Evolutionary conservation across 2,329 filamentous ascomycete species (phyloP).

Genomic region (Cercospora sojina): DNA sequence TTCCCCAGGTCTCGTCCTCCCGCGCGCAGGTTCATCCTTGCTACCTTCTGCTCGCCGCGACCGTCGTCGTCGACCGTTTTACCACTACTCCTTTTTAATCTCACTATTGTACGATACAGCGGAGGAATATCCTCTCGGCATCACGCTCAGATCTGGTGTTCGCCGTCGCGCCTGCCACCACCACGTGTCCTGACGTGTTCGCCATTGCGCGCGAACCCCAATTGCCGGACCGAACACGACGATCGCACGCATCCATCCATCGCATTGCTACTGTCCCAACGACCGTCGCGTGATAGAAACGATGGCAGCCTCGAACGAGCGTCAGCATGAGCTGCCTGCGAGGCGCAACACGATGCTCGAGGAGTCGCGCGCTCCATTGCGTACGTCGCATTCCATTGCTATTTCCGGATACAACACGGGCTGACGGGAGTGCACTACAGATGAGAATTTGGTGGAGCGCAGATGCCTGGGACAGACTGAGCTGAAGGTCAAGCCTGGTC

Average conservation of each 20-base stretch:
- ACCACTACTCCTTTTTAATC: not conserved
- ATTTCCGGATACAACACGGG: conserved; percentile 5
- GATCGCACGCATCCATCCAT: conserved; percentile 2
- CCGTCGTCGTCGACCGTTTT: conserved; percentile 2
- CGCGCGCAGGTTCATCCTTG: conserved; percentile 6
- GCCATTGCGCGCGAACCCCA: not conserved
- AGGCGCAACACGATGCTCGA: conserved; percentile 65
- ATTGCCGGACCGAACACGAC: conserved; percentile 5
- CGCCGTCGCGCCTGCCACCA: not conserved
- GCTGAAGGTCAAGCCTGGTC: conserved; percentile 76
- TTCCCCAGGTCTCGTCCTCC: not conserved
- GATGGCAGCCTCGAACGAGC: conserved; percentile 9
- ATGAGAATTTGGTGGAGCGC: conserved; percentile 67
- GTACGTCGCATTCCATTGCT: conserved; percentile 51
- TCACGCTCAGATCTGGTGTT: not conserved
- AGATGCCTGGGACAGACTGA: conserved; percentile 91
- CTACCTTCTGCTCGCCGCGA: not conserved
- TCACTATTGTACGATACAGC: not conserved
- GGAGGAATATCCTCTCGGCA: not conserved
- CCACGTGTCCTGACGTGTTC: conserved; percentile 3
- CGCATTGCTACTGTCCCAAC: conserved; percentile 1
- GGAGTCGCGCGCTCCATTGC: conserved; percentile 59
- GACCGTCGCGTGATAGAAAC: not conserved
- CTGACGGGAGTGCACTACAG: conserved; percentile 36
- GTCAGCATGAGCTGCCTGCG: conserved; percentile 50